Evolutionary conservation across 2,329 filamentous ascomycete species (phyloP), one percentile per base, ranked within the genome.

Genomic region (Ceratocystis harringtonii): DNA sequence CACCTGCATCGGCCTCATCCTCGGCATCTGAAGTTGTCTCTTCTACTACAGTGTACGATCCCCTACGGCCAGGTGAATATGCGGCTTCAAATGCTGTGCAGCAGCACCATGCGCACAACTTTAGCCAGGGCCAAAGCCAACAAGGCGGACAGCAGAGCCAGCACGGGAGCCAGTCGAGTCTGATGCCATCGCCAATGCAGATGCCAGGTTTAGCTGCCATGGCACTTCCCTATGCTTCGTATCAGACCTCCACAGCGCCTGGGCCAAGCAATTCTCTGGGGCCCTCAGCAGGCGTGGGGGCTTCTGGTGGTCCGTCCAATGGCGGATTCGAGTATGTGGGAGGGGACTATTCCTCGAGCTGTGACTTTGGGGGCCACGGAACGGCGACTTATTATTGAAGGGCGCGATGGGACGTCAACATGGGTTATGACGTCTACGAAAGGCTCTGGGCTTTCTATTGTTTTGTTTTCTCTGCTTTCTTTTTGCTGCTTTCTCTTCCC

Each of bases 271-370:
- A 58, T 48, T 19, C 19, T 12, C 8, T 52, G 48, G 19, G 48
- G 6, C 12, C 25, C 17, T 41, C 19, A 28, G 17, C 17, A n/a
- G 62, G 25, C n/a, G 44, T 28, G n/a, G 32, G 17, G 15, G 28
- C 25, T 36, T 41, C 32, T 22, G 8, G 30, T 5, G 32, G 44
- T 10, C 28, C n/a, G 32, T 19, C 6, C n/a, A 44, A 25, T 22
- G 6, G 58, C 1, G 58, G 48, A 6, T 66, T 66, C 58, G 58
- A 66, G 22, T 66, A 63, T 66, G 62, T 63, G n/a, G 55, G 61
- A 22, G 62, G 43, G 41, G 61, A 61, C 5, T 64, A 66, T 48
- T 7, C 50, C 43, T 52, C 43, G 22, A 50, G 45, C 3, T 57
- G 55, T n/a, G 55, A 58, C n/a, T 64, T 58, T 62, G 62, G 30